phyloP scores from a whole-genome alignment of 208 protist species.

The Trypanosoma boissoni region DNA sequence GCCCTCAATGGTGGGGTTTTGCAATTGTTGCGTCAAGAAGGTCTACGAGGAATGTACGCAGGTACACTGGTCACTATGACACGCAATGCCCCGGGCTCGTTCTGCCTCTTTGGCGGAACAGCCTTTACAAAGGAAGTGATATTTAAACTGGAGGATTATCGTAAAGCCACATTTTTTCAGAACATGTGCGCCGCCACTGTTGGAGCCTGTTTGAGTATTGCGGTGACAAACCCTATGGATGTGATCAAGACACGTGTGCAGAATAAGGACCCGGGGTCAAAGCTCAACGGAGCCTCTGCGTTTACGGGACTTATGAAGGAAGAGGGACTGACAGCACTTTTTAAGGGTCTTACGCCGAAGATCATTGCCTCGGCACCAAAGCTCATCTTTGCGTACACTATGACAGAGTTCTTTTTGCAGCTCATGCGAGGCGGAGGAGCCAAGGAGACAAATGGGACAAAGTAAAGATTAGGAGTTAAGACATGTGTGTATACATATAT shows the following conservation, averaged over 20 bases:
- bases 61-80: constrained; percentile 81
- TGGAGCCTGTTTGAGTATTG: constrained; percentile 78
- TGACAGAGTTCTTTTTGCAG: constrained; percentile 78
- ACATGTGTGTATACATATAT: background rate
- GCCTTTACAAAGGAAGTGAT: constrained; percentile 87
- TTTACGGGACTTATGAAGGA: constrained; percentile 61
- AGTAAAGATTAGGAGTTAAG: background rate
- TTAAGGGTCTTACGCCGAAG: constrained; percentile 90
- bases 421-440: constrained; percentile 45
- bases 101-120: constrained; percentile 87
- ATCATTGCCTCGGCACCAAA: constrained; percentile 77
- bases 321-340: constrained; percentile 79
- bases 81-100: constrained; percentile 89
- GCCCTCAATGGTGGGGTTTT: constrained; percentile 61
- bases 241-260: constrained; percentile 93
- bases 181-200: constrained; percentile 83
- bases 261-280: constrained; percentile 44
- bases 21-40: constrained; percentile 70
- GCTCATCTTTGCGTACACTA: constrained; percentile 84
- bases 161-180: constrained; percentile 76
- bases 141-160: constrained; percentile 77
- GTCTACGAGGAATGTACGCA: constrained; percentile 81
- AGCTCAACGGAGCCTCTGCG: constrained; percentile 41
- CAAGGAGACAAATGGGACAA: background rate
- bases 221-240: constrained; percentile 90